Base-by-base conservation (phyloP, 2,329 filamentous ascomycete species). In the Balansia obtecta region DNA sequence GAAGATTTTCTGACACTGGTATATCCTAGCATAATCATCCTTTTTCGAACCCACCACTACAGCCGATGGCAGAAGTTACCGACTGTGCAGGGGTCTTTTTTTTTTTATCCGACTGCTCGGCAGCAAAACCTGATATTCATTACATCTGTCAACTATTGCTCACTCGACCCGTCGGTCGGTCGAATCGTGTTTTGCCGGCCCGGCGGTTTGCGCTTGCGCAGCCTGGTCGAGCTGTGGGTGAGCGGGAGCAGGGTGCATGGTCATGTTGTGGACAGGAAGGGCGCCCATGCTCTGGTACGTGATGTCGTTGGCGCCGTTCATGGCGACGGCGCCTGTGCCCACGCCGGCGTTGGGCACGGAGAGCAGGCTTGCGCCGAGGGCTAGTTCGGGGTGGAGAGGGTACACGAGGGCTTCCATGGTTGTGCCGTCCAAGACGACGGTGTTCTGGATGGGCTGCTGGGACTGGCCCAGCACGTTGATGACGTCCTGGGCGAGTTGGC, bases 381-480 rank as follows among this genome's bases (percentile, higher is more conserved):
- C 63, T 27, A 76, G 77, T 50, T 81, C 76, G 0, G 88, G 87
- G 62, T 94, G 88, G 41, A 97, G 72, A 2, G 88, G 77, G 63
- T 93, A 95, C 56, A 93, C 82, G 2, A 82, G 82, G 0, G 85
- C 87, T 56, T 86, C 79, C 67, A 87, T 86, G 44, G 76, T 78
- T 58, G 88, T 86, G 13, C 90, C 90, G 64, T 97, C 89, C 60
- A 97, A 95, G 18, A 97, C 73, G 46, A 95, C 78, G 64, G 95
- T 81, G 66, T 98, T 98, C 70, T 98, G 93, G 41, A 98, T 85
- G 1, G 93, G 93, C 66, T 96, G 93, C 69, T 97, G 89, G 40
- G 86, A 82, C 63, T 86, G 82, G 46, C 90, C 88, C 6, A 97
- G 77, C 33, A 96, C 90, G 61, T 97, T 97, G 69, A 98, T 97